phyloP scores from a whole-genome alignment of 345 rosid species.

The Eutrema yunnanense region DNA sequence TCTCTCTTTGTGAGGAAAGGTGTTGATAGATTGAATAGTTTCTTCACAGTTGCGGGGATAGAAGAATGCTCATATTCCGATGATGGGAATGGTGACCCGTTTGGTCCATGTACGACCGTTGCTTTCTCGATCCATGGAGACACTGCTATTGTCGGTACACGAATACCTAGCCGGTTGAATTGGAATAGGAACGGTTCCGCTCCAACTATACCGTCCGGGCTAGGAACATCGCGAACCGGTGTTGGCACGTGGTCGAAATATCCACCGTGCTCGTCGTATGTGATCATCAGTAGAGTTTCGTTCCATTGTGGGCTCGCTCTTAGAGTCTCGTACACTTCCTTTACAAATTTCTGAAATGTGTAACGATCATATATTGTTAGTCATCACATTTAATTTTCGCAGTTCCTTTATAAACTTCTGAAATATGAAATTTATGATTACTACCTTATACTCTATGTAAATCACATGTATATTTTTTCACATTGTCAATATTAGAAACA shows the following conservation, averaged over 20 bases:
- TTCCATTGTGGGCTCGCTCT: slow-evolving; percentile 95
- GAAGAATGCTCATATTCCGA: slow-evolving; percentile 93
- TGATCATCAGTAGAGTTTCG: slow-evolving; percentile 62
- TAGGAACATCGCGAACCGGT: slow-evolving; percentile 71
- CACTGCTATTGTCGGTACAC: slow-evolving; percentile 75
- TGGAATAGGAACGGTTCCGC: slow-evolving; percentile 60
- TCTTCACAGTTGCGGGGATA: slow-evolving; percentile 86
- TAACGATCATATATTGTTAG: background rate
- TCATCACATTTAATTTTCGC: background rate
- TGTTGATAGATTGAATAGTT: slow-evolving; percentile 53
- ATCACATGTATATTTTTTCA: background rate
- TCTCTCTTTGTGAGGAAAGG: slow-evolving; percentile 83
- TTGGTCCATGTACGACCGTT: slow-evolving; percentile 84
- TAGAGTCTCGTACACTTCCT: slow-evolving; percentile 87
- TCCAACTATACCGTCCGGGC: slow-evolving; percentile 88
- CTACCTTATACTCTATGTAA: background rate
- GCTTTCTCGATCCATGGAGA: slow-evolving; percentile 91
- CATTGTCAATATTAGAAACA: background rate
- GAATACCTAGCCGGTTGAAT: slow-evolving; percentile 71
- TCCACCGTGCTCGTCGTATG: slow-evolving; percentile 96
- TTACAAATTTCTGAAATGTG: slow-evolving; percentile 30
- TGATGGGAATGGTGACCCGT: slow-evolving; percentile 65
- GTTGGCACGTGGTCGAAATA: slow-evolving; percentile 87
- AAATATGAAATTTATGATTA: background rate
- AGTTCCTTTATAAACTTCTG: background rate